Base-by-base conservation (phyloP, 192 early-diverging fungal species). In the Gaertneriomyces semiglobifer region DNA sequence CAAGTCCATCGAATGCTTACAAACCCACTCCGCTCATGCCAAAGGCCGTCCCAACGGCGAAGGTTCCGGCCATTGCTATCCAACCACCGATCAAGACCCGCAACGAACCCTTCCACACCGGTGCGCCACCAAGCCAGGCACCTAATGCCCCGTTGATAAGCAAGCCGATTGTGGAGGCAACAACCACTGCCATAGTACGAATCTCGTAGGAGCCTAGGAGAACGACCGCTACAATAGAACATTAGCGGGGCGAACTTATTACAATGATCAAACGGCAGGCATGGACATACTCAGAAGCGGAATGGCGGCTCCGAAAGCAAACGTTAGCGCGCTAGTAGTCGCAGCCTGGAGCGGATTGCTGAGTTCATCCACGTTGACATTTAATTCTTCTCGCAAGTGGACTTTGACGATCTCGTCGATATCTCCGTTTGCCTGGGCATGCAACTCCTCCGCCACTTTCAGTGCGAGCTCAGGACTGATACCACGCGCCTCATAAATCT, bases 381-480 rank as follows among this genome's bases (percentile, higher is more conserved):
- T 80, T 19, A 80, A 58, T 60, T 80, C 79, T 43, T 80, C 79
- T 45, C 78, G 58, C 19, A 77, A 43, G 53, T 80, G 79, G 7
- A 77, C 62, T 41, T 71, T 65, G 19, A 79, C 75, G 43, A 80
- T 62, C 59, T 68, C 68, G 59, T 78, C 75, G 44, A 79, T 65
- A 62, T 74, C 66, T 14, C 69, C 71, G 11, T 68, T 60, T 2
- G 62, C 52, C 6, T 39, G 47, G 10, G 4, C 54, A 46, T 76
- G 74, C 43, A 80, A 50, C 40, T 80, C 74, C 52, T 66, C 57
- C 9, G 75, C 78, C 4, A 80, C 78, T 6, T 38, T n/a, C 0
- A 65, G 47, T 6, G 79, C 77, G 14, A 76, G 58, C 61, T 77
- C 66, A 2, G 69, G 70, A 8, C 54, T 62, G 14, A 80, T 58